Evolutionary conservation across 805 yeast genomes (phyloP), one percentile per base, ranked within the genome.

Genomic region (Sugiyamaella chiloensis): DNA sequence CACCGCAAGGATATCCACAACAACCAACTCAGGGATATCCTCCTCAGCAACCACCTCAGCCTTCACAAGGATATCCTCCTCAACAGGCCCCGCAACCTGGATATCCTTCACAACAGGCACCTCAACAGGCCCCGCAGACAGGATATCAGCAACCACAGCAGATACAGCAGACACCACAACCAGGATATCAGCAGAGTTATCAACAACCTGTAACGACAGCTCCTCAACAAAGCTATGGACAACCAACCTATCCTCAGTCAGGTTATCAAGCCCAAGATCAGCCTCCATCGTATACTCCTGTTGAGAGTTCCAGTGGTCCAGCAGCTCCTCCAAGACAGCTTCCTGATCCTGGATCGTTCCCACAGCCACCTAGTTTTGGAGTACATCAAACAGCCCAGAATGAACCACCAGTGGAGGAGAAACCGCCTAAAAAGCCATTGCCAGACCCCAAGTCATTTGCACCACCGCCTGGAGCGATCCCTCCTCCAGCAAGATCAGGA

Each of bases 221-320:
- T n/a, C 29, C 43, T 14, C 50, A 12, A n/a, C 48, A 37, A 19
- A 52, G 34, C 16, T n/a, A n/a, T n/a, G n/a, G n/a, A n/a, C n/a
- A n/a, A n/a, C n/a, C n/a, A n/a, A n/a, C n/a, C n/a, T 32, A 40
- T 34, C 60, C 45, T 34, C 59, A 44, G 31, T 40, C 51, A 9
- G 43, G 7, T 40, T 47, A 6, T 32, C 45, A 27, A 45, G 52
- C 7, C 34, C 40, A 29, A 17, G 32, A 24, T 23, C n/a, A 42
- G 44, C 29, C 29, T 26, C 29, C 29, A 11, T 26, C 29, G 11
- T 26, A 26, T 26, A 11, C 11, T 26, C 9, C 51, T 23, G 12
- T 52, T 3, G n/a, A 41, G 23, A n/a, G 42, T 16, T 31, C 40
- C n/a, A 16, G 12, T 11, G 20, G 20, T 4, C 19, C 39, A 12